These are phyloP conservation scores for Penicillium occitanis DNA, from an alignment of 2,329 filamentous ascomycete species.

Conservation along the genomic window DNA sequence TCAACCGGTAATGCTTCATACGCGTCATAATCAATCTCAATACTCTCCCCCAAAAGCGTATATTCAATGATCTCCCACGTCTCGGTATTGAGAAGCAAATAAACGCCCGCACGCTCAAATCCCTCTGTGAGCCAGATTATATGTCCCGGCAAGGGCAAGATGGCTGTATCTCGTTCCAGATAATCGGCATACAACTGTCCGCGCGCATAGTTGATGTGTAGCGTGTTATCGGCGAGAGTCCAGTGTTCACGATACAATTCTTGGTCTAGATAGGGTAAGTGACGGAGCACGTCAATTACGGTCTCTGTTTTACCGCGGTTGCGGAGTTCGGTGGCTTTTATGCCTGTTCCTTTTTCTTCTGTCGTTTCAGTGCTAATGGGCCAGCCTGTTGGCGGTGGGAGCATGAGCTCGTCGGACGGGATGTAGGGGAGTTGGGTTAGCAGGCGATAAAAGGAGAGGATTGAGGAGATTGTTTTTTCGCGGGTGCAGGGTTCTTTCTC, in stretches of 20 bases:
- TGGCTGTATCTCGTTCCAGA: slow-evolving; percentile 3
- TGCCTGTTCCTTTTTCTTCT: neutral
- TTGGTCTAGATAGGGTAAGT: slow-evolving; percentile 19
- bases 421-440: slow-evolving; percentile 20
- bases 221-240: slow-evolving; percentile 15
- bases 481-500: slow-evolving; percentile 10
- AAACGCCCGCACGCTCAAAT: slow-evolving; percentile 14
- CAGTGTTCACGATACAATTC: neutral
- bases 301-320: slow-evolving; percentile 14
- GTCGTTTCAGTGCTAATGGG: neutral
- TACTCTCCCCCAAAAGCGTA: slow-evolving; percentile 11
- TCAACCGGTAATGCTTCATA: slow-evolving; percentile 5
- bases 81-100: slow-evolving; percentile 15
- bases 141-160: slow-evolving; percentile 16
- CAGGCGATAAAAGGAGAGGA: slow-evolving; percentile 13
- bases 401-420: slow-evolving; percentile 16
- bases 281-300: slow-evolving; percentile 1
- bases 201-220: slow-evolving; percentile 18
- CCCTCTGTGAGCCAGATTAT: slow-evolving; percentile 19
- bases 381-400: slow-evolving; percentile 13
- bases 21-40: slow-evolving; percentile 1
- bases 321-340: slow-evolving; percentile 1
- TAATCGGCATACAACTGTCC: slow-evolving; percentile 10
- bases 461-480: slow-evolving; percentile 13
- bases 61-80: slow-evolving; percentile 21